A percentile compares a stretch with the other conserved stretches of the same genome.
Evolutionary conservation across 345 rosid species (phyloP).

Genomic region (Heritiera littoralis): DNA sequence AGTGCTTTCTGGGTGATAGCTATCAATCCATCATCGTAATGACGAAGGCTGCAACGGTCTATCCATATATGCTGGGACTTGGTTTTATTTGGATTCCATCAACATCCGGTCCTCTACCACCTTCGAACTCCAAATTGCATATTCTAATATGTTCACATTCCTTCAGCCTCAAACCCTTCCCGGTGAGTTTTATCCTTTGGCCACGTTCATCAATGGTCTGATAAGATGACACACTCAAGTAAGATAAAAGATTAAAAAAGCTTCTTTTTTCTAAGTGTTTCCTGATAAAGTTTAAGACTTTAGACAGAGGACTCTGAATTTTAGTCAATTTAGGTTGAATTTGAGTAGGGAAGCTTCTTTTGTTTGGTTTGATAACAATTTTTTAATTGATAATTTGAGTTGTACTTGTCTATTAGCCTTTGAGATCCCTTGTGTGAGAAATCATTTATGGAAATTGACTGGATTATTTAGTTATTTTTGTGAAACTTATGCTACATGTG

Average conservation of each 20-base stretch:
- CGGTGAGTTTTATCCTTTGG: constrained; percentile 69
- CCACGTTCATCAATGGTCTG: constrained; percentile 97
- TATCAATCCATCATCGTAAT: constrained; percentile 86
- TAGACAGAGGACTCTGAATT: no score
- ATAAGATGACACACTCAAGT: constrained; percentile 72
- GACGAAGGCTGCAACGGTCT: constrained; percentile 80
- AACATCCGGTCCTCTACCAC: constrained; percentile 83
- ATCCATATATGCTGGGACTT: constrained; percentile 87
- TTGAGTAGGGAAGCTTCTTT: no score
- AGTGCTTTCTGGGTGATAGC: constrained; percentile 92
- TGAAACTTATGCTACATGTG: no score
- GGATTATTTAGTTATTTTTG: neutral
- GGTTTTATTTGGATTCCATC: constrained; percentile 98
- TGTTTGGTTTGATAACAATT: no score
- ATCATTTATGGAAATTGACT: neutral
- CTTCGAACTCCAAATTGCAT: constrained; percentile 87
- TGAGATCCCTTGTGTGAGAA: no score
- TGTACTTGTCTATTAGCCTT: no score
- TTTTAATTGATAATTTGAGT: no score
- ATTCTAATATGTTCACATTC: constrained; percentile 70
- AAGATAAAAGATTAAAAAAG: constrained; percentile 34
- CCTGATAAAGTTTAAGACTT: no score
- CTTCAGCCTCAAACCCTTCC: constrained; percentile 89
- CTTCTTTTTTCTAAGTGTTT: no score
- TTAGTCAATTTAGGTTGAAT: no score